Evolutionary conservation across 306 rosid genomes (phyloP), one percentile per base, ranked within the genome.

Genomic region (Fragaria ananassa): DNA sequence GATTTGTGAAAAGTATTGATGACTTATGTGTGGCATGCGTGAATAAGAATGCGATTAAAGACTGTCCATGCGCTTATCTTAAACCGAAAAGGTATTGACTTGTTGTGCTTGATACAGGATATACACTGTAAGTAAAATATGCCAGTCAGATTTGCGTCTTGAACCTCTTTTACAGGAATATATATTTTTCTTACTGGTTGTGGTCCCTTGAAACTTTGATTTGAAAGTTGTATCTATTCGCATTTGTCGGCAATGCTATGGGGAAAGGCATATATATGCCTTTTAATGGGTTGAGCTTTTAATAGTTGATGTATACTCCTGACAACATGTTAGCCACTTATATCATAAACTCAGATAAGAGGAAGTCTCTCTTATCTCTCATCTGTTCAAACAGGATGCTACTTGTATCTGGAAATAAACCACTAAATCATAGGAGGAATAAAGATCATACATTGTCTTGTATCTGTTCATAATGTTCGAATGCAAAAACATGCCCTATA

Each of bases 241-340:
- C 11, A 1, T 66, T 37, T 3, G 1, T 45, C 8, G 56, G 34
- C 10, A 25, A 14, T 66, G 4, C 29, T 46, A 7, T 0, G 42
- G 35, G 17, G 74, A 27, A 15, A 47, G 60, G 44, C 51, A n/a
- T 68, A 31, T 41, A 6, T 6, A 15, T 46, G 10, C 6, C 25
- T 18, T 37, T 10, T 8, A 13, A 39, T 35, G 25, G 27, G 37
- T 29, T 62, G 68, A 62, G 42, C 42, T 3, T 41, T 29, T 25
- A 31, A 49, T 50, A 50, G 31, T 31, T 71, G 62, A 71, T 72
- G 23, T 53, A 15, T 3, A 17, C 42, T 18, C 70, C 42, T 74
- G 69, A 68, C 77, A 74, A 18, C 44, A 74, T 74, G 42, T 58
- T 54, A 27, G 56, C 77, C 77, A 74, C 77, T 74, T 56, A 19